These are phyloP conservation scores for Juglanconis sp. DNA, from an alignment of 2,329 filamentous ascomycete species.

Conservation along the genomic window DNA sequence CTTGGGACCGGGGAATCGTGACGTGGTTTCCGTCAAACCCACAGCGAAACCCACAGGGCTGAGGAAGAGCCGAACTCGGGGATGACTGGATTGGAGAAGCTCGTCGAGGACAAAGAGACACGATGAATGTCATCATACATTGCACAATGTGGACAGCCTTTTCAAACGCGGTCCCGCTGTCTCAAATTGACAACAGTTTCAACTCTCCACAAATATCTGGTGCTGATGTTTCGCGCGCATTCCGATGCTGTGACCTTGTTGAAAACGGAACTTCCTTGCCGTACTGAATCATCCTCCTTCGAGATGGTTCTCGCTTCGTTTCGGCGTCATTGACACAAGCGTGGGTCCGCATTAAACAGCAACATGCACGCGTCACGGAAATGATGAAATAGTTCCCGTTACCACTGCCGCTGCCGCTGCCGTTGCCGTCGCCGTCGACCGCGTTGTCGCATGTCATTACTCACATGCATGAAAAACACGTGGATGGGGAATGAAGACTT, in stretches of 20 bases:
- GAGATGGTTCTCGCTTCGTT: no score
- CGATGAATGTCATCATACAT: neutral
- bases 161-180: constrained; percentile 5
- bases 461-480: no score
- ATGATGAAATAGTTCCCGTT: no score
- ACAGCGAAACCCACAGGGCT: constrained; percentile 1
- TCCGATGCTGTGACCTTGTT: neutral
- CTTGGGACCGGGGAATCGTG: neutral
- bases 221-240: neutral
- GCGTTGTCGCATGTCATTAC: no score
- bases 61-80: constrained; percentile 1
- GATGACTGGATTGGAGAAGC: neutral
- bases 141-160: constrained; percentile 12
- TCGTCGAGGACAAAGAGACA: neutral
- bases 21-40: neutral
- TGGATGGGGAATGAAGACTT: no score
- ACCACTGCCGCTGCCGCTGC: no score
- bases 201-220: constrained; percentile 1
- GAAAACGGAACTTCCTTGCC: neutral
- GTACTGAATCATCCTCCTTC: neutral
- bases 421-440: no score
- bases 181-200: constrained; percentile 13
- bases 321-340: no score
- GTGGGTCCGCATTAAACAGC: no score
- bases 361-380: no score